Evolutionary conservation across 306 rosid species (phyloP), one percentile per base, ranked within the genome.

Genomic region (Vigna reflexopilosa): DNA sequence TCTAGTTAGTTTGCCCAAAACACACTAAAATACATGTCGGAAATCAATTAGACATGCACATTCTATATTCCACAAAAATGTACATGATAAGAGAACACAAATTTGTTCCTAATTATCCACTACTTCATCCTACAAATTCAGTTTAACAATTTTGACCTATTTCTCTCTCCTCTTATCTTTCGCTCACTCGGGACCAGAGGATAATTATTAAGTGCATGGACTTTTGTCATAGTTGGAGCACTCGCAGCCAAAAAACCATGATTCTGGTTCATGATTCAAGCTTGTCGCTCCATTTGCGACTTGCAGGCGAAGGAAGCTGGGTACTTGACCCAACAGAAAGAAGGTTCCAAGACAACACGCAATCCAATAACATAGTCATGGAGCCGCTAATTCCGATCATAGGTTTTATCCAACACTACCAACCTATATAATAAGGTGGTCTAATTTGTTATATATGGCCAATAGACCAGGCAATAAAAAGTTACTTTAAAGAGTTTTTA

Each of bases 281-380:
- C 42, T 45, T 47, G 38, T 50, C n/a, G n/a, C 75, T 50, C 61
- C 26, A 51, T 6, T 19, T 70, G 47, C 47, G 61, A 24, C 45
- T 30, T 70, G 75, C 62, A 74, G 44, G 38, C 9, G 59, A 75
- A 75, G 70, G 70, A 74, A 59, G 69, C 42, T 59, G 1, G 70
- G 48, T 61, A 6, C 59, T 61, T 59, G 20, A 28, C 59, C 61
- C 34, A 61, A 30, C 36, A 47, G 14, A 75, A 63, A 62, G 80
- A 76, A 64, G 72, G 72, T 62, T 75, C 79, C 61, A 30, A 48
- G 49, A 59, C 71, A 75, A 61, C 79, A 61, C 19, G 36, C 13
- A 74, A 45, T 61, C 47, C 70, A 59, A 74, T 24, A 74, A 30
- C 30, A 28, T 54, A 24, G 5, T 30, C 20, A 45, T 26, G 34